These are phyloP conservation scores for Skeletonema menzelii DNA, from an alignment of 108 stramenopile species.

Conservation along the genomic window DNA sequence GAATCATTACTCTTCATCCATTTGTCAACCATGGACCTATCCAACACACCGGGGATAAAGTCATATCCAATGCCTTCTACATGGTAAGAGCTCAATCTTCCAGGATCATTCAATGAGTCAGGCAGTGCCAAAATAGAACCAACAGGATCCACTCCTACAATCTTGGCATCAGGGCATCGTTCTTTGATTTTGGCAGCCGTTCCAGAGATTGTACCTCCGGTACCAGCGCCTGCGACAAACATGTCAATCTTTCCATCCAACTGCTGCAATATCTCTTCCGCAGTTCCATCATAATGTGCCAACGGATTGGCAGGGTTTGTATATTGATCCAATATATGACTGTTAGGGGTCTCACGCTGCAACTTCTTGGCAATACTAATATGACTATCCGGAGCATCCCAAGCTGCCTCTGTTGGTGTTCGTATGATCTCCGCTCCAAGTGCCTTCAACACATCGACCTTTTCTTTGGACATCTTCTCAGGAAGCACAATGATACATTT, in stretches of 20 bases:
- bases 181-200: conserved; percentile 86
- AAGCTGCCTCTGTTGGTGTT: conserved; percentile 91
- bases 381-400: conserved; percentile 89
- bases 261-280: conserved; percentile 85
- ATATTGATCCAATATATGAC: conserved; percentile 93
- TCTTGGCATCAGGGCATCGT: conserved; percentile 56
- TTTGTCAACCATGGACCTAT: conserved; percentile 73
- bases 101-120: conserved; percentile 80
- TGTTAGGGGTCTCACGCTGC: conserved; percentile 85
- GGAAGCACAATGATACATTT: conserved; percentile 91
- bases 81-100: conserved; percentile 71
- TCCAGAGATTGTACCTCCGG: conserved; percentile 88
- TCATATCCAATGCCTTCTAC: conserved; percentile 97
- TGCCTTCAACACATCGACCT: conserved; percentile 92
- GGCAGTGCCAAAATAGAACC: conserved; percentile 82
- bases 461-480: conserved; percentile 94
- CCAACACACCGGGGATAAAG: conserved; percentile 90
- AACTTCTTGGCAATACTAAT: conserved; percentile 87
- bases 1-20: conserved; percentile 88
- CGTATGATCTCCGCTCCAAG: conserved; percentile 92
- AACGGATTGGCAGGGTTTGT: conserved; percentile 85
- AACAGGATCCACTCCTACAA: conserved; percentile 90
- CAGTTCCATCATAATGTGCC: conserved; percentile 93
- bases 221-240: conserved; percentile 81
- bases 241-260: conserved; percentile 83